Evolutionary conservation across 2,329 filamentous ascomycete species (phyloP).

Genomic region (Diaporthe ilicicola): DNA sequence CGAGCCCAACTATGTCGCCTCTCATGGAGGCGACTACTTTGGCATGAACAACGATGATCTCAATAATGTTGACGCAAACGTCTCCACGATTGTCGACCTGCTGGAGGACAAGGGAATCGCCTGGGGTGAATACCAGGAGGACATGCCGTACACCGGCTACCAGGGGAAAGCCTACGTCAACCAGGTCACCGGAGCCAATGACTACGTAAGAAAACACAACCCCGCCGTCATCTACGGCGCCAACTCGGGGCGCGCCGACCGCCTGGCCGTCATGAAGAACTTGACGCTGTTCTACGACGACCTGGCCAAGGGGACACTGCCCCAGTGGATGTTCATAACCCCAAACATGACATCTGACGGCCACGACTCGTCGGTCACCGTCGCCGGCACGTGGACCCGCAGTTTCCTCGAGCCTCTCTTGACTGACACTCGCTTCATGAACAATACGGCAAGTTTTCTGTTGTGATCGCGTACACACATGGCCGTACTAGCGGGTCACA

Average conservation of each 20-base stretch:
- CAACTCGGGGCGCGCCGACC: slow-evolving; percentile 64
- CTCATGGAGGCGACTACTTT: slow-evolving; percentile 76
- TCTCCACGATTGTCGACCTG: slow-evolving; percentile 74
- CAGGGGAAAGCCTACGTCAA: slow-evolving; percentile 72
- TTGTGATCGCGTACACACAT: neutral
- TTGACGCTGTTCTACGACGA: slow-evolving; percentile 74
- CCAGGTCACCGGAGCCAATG: slow-evolving; percentile 70
- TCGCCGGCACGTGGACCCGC: slow-evolving; percentile 73
- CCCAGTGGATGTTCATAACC: slow-evolving; percentile 77
- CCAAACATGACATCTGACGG: slow-evolving; percentile 81
- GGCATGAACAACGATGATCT: slow-evolving; percentile 76
- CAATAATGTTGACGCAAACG: slow-evolving; percentile 63
- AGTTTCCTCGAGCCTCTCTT: slow-evolving; percentile 77
- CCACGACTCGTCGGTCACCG: slow-evolving; percentile 76
- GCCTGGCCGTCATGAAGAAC: slow-evolving; percentile 78
- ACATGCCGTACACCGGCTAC: slow-evolving; percentile 79
- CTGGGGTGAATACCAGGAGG: slow-evolving; percentile 81
- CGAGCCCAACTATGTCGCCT: slow-evolving; percentile 79
- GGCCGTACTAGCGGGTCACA: neutral
- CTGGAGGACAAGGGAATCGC: slow-evolving; percentile 71
- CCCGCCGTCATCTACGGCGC: slow-evolving; percentile 71
- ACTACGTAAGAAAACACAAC: slow-evolving; percentile 88
- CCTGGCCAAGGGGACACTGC: slow-evolving; percentile 67
- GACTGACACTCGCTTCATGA: slow-evolving; percentile 74
- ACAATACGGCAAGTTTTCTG: slow-evolving; percentile 41